A percentile compares a stretch with the other conserved stretches of the same genome.
Conservation (phyloP, 345 rosid species). For the Syzygium grande region DNA sequence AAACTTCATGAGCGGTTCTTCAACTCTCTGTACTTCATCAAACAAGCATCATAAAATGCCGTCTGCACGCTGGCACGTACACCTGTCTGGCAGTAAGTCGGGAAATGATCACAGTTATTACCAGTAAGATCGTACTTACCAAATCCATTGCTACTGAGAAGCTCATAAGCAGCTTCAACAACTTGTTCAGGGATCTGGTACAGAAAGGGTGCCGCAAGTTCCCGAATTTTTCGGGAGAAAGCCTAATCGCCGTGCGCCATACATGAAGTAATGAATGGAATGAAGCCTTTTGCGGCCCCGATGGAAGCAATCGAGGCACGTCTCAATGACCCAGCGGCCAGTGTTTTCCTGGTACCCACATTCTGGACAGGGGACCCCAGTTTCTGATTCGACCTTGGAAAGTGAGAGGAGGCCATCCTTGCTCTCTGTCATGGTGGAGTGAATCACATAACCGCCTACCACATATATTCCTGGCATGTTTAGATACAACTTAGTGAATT, state of each 20-base stretch:
- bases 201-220: neutral
- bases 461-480: conserved; percentile 5
- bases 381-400: neutral
- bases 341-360: neutral
- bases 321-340: neutral
- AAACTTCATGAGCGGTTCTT: neutral
- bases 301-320: neutral
- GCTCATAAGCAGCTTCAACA: neutral
- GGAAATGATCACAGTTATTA: neutral
- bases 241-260: neutral
- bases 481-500: neutral
- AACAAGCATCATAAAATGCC: rapidly evolving
- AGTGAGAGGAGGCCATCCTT: neutral
- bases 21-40: rapidly evolving
- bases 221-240: neutral
- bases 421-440: neutral
- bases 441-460: conserved; percentile 3
- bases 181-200: neutral
- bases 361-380: neutral
- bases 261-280: neutral
- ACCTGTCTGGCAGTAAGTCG: neutral
- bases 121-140: neutral
- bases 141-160: neutral
- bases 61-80: neutral
- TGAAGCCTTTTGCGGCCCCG: neutral